Base-by-base conservation (phyloP, 805 yeast species). In the Kodamaea kakaduensis region DNA sequence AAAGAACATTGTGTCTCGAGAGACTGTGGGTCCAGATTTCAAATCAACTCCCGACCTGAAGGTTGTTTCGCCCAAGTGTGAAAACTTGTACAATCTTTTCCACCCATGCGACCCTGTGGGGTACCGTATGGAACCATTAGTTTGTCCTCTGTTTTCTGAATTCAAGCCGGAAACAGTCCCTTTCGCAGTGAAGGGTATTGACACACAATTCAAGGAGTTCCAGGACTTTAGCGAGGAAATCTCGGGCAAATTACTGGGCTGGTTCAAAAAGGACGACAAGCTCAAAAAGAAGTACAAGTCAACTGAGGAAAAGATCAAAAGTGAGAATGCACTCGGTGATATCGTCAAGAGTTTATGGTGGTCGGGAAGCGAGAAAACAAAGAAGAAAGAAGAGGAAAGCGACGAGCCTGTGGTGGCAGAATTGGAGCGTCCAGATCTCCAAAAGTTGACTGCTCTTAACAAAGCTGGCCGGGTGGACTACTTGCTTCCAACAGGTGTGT, bases 91-190 rank as follows among this genome's bases (percentile, higher is more conserved):
- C 61, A 90, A 90, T 52, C 61, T 93, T 5, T 87, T 84, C 61
- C 95, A 90, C 47, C 85, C 90, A 0, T 81, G 94, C 45, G 98
- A 90, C 52, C 96, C 97, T 0, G 81, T 93, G 25, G 89, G 90
- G 0, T 87, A 89, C 50, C 67, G 97, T 37, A 60, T 89, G 39
- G 98, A 90, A 56, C 98, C 98, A 1, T 61, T 90, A 38, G 71
- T 89, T 4, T 59, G 66, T 41, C 65, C 70, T 14, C 58, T 52
- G 41, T 67, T 80, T 44, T 61, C 77, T 0, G 53, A 64, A 6
- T 58, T 69, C 37, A 67, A 70, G 42, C 84, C 90, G 0, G 76
- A 67, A 36, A 59, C 61, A 12, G 69, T 84, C 10, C 82, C 85
- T 1, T 77, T 72, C 46, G 75, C 76, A 0, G 57, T 59, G 6